Evolutionary conservation across 306 rosid genomes (phyloP).

Genomic region (Casuarina cunninghamiana): DNA sequence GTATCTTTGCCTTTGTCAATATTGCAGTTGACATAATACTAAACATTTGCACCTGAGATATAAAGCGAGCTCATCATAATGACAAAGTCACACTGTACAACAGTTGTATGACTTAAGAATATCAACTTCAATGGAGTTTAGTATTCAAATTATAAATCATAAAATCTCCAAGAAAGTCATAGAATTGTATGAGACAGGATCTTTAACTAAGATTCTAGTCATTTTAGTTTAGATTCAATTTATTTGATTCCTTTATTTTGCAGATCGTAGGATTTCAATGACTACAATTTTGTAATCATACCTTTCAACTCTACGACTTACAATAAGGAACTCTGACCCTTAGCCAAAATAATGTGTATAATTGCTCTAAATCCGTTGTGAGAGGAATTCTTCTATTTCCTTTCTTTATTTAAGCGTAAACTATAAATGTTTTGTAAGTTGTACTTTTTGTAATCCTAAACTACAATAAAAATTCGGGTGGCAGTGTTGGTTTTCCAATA

Average conservation of each 20-base stretch:
- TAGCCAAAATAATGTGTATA: not conserved
- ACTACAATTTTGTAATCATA: not conserved
- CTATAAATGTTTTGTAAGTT: not conserved
- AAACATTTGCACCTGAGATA: not conserved
- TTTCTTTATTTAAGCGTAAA: not conserved
- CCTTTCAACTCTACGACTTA: not conserved
- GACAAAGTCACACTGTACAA: not conserved
- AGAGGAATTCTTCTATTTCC: not conserved
- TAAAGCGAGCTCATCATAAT: not conserved
- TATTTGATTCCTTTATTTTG: not conserved
- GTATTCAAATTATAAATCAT: not conserved
- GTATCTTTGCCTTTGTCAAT: not conserved
- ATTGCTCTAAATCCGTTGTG: not conserved
- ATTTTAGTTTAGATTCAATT: not conserved
- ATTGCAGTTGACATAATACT: not conserved
- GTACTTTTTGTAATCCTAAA: not conserved
- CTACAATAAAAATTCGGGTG: not conserved
- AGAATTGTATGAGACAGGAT: slow-evolving; percentile 4
- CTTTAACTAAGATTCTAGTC: not conserved
- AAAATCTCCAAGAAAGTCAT: not conserved
- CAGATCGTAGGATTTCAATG: not conserved
- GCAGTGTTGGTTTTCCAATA: not conserved
- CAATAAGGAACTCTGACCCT: not conserved
- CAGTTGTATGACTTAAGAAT: not conserved
- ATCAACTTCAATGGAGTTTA: not conserved